These are phyloP conservation scores for Acorus calamus DNA, from an alignment of 106 monocot genomes.

Conservation along the genomic window DNA sequence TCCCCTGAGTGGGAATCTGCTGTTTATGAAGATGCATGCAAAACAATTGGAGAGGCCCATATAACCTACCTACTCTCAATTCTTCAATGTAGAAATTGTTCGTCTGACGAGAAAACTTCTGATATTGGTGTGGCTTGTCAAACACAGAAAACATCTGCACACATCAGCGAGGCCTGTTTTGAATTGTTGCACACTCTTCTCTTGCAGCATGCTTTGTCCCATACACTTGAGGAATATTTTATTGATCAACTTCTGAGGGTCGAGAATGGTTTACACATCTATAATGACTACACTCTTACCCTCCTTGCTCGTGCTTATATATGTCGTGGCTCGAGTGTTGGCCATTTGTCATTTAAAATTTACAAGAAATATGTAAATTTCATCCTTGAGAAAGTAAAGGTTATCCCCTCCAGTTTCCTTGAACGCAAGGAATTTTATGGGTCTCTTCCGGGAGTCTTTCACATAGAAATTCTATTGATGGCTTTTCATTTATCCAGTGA, in stretches of 20 bases:
- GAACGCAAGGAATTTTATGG: slow-evolving; percentile 35
- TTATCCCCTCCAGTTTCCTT: slow-evolving; percentile 15
- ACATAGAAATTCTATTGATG: slow-evolving; percentile 79
- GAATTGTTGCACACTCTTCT: slow-evolving; percentile 65
- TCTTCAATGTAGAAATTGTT: slow-evolving; percentile 33
- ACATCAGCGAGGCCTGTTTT: slow-evolving; percentile 63
- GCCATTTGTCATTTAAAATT: slow-evolving; percentile 28
- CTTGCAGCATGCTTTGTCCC: slow-evolving; percentile 31
- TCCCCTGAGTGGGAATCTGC: slow-evolving; percentile 42
- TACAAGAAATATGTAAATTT: slow-evolving; percentile 41
- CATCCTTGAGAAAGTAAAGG: slow-evolving; percentile 37
- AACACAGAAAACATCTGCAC: slow-evolving; percentile 9
- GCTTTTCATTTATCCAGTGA: slow-evolving; percentile 71
- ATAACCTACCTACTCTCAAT: slow-evolving; percentile 48
- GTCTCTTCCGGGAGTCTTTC: slow-evolving; percentile 64
- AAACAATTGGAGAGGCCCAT: slow-evolving; percentile 42
- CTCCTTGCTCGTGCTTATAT: slow-evolving; percentile 58
- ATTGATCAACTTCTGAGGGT: slow-evolving; percentile 61
- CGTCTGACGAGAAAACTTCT: slow-evolving; percentile 35
- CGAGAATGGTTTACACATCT: slow-evolving; percentile 56
- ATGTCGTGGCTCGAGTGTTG: slow-evolving; percentile 26
- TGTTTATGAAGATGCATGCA: slow-evolving; percentile 62
- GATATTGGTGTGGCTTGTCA: slow-evolving; percentile 10
- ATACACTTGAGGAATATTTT: slow-evolving; percentile 46
- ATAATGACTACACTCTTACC: slow-evolving; percentile 58